A percentile compares a stretch with the other conserved stretches of the same genome.
Conservation (phyloP, 768 basidiomycete species). For the Boletus rubropictus region DNA sequence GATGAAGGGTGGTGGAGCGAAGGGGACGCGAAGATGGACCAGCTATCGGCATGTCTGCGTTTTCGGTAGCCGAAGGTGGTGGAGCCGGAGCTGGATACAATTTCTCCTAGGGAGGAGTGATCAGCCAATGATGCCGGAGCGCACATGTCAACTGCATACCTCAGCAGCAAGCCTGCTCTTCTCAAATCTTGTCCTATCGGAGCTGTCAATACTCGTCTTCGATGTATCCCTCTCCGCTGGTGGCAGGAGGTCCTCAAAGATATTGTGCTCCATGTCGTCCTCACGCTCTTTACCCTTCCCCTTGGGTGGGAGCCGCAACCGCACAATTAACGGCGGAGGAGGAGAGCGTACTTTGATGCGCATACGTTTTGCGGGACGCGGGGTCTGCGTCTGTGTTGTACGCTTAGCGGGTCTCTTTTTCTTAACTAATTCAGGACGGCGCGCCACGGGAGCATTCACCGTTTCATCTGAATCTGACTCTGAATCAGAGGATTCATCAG, state of each 20-base stretch:
- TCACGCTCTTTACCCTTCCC: slow-evolving; percentile 68
- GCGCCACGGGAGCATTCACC: slow-evolving; percentile 12
- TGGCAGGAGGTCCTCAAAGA: slow-evolving; percentile 81
- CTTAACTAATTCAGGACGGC: slow-evolving; percentile 18
- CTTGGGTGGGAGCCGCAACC: slow-evolving; percentile 52
- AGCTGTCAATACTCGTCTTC: slow-evolving; percentile 54
- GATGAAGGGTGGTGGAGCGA: slow-evolving; percentile 49
- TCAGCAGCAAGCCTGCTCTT: slow-evolving; percentile 67
- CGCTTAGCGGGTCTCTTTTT: slow-evolving; percentile 29
- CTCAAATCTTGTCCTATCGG: slow-evolving; percentile 71
- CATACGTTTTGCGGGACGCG: slow-evolving; percentile 41
- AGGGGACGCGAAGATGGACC: slow-evolving; percentile 58
- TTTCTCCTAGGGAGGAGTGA: slow-evolving; percentile 37
- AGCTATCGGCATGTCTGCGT: slow-evolving; percentile 37
- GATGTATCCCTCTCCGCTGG: slow-evolving; percentile 65
- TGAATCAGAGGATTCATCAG: slow-evolving; percentile 30
- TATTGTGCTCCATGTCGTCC: slow-evolving; percentile 51
- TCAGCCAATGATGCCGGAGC: background rate
- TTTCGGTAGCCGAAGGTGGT: slow-evolving; percentile 29
- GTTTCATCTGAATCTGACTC: slow-evolving; percentile 26
- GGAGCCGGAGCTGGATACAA: slow-evolving; percentile 40
- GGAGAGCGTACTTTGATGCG: slow-evolving; percentile 37
- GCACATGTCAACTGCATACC: slow-evolving; percentile 37
- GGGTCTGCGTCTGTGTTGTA: slow-evolving; percentile 15
- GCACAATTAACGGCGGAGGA: slow-evolving; percentile 37